Evolutionary conservation across 345 rosid genomes (phyloP).

Genomic region (Cardamine resedifolia): DNA sequence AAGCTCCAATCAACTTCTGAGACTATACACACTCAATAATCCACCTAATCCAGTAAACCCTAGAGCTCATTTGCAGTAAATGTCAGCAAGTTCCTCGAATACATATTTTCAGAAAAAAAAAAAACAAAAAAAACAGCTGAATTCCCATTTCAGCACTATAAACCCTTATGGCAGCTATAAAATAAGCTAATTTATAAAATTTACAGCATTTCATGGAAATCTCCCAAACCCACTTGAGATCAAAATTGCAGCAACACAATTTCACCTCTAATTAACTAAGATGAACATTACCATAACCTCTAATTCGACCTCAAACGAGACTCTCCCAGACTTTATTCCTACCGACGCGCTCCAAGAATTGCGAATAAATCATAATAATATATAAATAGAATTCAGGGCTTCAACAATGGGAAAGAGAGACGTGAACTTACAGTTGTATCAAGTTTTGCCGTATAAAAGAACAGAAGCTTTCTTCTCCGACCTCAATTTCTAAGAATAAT

Average conservation of each 20-base stretch:
- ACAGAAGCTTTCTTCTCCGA: constrained; percentile 37
- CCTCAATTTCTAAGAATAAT: constrained; percentile 23
- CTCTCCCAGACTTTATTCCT: not conserved
- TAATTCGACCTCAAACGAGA: constrained; percentile 9
- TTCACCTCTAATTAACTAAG: constrained; percentile 2
- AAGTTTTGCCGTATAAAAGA: constrained; percentile 22
- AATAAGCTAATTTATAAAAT: not conserved
- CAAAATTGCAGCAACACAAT: constrained; percentile 24
- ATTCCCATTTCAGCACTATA: constrained; percentile 8
- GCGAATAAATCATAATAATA: not conserved
- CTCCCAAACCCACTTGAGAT: constrained; percentile 33
- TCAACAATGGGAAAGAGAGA: constrained; percentile 9
- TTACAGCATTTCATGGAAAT: not conserved
- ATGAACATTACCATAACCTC: not conserved
- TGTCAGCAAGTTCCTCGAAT: not conserved
- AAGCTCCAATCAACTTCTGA: not conserved
- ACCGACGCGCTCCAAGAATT: constrained; percentile 5
- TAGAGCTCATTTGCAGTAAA: constrained; percentile 11
- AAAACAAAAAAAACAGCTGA: not conserved
- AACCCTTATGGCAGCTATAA: not conserved
- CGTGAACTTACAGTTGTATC: constrained; percentile 40
- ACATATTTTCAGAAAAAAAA: too few species aligned
- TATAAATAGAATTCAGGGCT: constrained; percentile 47
- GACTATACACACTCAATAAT: not conserved
- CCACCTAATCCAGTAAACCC: constrained; percentile 7